phyloP scores from a whole-genome alignment of 805 yeast species.

The Metschnikowia sp. region DNA sequence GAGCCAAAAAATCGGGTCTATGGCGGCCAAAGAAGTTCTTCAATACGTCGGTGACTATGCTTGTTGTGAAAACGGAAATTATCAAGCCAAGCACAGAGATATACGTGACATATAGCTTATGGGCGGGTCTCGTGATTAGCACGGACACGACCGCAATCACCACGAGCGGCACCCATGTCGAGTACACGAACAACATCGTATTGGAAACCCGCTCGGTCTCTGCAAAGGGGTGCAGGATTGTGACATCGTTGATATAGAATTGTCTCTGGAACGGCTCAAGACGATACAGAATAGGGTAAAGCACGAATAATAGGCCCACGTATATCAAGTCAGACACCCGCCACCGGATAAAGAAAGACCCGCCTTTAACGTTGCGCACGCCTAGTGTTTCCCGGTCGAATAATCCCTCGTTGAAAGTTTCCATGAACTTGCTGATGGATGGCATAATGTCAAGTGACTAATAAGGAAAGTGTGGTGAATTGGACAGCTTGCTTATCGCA shows the following conservation, averaged over 20 bases:
- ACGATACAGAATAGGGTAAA: slow-evolving; percentile 22
- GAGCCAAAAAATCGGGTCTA: slow-evolving; percentile 86
- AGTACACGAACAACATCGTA: slow-evolving; percentile 49
- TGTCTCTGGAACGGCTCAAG: slow-evolving; percentile 70
- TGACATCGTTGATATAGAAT: slow-evolving; percentile 69
- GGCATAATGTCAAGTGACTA: neutral
- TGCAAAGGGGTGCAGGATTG: slow-evolving; percentile 80
- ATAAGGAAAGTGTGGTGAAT: neutral
- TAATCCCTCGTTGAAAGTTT: neutral
- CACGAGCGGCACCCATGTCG: slow-evolving; percentile 48
- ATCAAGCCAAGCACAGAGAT: slow-evolving; percentile 65
- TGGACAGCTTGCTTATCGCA: neutral
- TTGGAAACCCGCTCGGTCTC: slow-evolving; percentile 67
- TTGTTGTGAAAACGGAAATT: slow-evolving; percentile 56
- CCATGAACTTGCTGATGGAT: neutral
- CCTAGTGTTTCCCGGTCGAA: slow-evolving; percentile 27
- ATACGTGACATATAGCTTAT: slow-evolving; percentile 58
- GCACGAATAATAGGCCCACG: slow-evolving; percentile 21
- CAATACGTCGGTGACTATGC: slow-evolving; percentile 64
- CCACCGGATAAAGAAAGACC: slow-evolving; percentile 15
- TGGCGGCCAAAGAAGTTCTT: slow-evolving; percentile 87
- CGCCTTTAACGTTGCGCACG: slow-evolving; percentile 8
- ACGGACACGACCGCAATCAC: slow-evolving; percentile 34
- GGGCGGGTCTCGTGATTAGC: slow-evolving; percentile 47
- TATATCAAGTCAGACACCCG: slow-evolving; percentile 19